A percentile compares a stretch with the other conserved stretches of the same genome.
Conservation (phyloP, 2,329 filamentous ascomycete species). For the Stenocarpella maydis region DNA sequence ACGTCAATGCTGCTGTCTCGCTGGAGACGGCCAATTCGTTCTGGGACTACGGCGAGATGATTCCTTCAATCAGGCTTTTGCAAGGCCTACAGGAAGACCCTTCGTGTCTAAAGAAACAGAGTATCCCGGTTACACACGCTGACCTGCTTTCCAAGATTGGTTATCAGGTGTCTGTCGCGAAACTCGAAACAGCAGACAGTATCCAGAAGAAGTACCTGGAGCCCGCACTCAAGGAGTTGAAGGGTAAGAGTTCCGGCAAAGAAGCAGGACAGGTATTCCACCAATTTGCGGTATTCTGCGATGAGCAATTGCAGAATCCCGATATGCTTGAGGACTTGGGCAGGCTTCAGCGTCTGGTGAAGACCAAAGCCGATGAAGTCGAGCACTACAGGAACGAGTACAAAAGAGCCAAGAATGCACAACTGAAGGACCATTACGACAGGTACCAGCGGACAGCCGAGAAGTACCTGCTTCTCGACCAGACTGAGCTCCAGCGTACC, state of each 20-base stretch:
- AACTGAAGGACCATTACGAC: constrained; percentile 71
- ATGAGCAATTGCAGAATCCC: constrained; percentile 88
- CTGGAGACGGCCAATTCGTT: constrained; percentile 88
- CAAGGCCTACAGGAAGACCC: constrained; percentile 71
- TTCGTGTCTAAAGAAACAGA: constrained; percentile 71
- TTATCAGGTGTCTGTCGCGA: constrained; percentile 86
- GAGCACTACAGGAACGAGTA: constrained; percentile 40
- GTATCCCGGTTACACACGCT: constrained; percentile 75
- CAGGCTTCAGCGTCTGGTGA: constrained; percentile 79
- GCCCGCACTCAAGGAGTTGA: constrained; percentile 83
- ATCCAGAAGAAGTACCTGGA: constrained; percentile 89
- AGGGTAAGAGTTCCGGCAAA: constrained; percentile 69
- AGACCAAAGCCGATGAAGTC: constrained; percentile 84
- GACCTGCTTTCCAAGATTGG: constrained; percentile 88
- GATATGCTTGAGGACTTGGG: constrained; percentile 86
- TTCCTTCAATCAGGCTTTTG: constrained; percentile 87
- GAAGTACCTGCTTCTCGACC: constrained; percentile 89
- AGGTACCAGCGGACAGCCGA: constrained; percentile 76
- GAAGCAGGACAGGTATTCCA: constrained; percentile 91
- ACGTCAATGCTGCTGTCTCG: constrained; percentile 78
- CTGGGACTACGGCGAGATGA: constrained; percentile 93
- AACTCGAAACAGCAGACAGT: constrained; percentile 87
- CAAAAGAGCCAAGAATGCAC: constrained; percentile 42
- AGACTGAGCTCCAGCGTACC: constrained; percentile 83
- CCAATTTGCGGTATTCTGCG: constrained; percentile 94